phyloP scores from a whole-genome alignment of 2,329 filamentous ascomycete genomes.

The Fulvia fulva region DNA sequence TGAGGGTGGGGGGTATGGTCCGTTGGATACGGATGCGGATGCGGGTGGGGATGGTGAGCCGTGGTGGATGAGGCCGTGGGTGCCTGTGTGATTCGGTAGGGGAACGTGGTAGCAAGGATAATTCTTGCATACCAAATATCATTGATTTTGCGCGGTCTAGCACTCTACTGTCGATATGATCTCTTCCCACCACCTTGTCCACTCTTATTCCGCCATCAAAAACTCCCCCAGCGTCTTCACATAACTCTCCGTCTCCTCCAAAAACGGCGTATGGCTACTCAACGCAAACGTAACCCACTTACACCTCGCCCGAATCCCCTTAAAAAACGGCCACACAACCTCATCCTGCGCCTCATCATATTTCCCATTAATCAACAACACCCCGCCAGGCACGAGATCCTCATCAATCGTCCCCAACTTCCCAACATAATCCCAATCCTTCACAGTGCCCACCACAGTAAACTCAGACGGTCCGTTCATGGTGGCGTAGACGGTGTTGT shows the following conservation, averaged over 20 bases:
- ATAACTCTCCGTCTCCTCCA: conserved; percentile 36
- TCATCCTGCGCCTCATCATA: conserved; percentile 38
- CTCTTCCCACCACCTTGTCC: not conserved
- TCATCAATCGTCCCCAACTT: conserved; percentile 36
- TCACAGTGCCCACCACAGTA: conserved; percentile 35
- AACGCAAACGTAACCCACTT: conserved; percentile 37
- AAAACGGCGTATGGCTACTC: conserved; percentile 30
- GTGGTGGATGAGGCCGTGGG: no score
- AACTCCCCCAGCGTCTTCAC: conserved; percentile 33
- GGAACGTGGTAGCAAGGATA: no score
- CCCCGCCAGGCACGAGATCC: conserved; percentile 26
- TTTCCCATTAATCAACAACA: conserved; percentile 39
- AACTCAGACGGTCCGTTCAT: conserved; percentile 31
- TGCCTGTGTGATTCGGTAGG: no score
- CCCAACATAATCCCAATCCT: conserved; percentile 34
- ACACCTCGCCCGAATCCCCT: conserved; percentile 34
- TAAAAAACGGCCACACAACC: conserved; percentile 34
- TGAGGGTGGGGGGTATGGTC: no score
- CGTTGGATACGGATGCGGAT: no score
- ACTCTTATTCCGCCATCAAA: conserved; percentile 10
- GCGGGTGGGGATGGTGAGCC: no score
- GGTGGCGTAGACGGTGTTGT: conserved; percentile 33
- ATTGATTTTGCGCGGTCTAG: no score
- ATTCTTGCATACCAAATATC: no score
- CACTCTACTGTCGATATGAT: no score